A percentile compares a stretch with the other conserved stretches of the same genome.
Evolutionary conservation across 768 basidiomycete genomes (phyloP).

Genomic region (Pluteus cervinus): DNA sequence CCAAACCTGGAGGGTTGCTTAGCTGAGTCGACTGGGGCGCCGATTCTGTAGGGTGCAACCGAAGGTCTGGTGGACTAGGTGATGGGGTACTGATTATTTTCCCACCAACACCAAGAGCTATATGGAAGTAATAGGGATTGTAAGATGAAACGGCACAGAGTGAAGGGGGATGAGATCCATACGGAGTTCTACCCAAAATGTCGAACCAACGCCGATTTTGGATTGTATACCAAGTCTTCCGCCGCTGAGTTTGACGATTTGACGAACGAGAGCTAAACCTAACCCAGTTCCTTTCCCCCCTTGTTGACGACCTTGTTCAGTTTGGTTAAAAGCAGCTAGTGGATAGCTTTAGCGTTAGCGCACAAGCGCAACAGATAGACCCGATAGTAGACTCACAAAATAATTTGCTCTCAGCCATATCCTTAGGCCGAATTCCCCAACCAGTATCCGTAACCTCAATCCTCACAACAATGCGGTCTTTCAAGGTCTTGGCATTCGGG

Average conservation of each 20-base stretch:
- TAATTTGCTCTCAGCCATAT: constrained; percentile 65
- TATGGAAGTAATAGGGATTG: too few species aligned
- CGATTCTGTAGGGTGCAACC: too few species aligned
- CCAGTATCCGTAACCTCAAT: constrained; percentile 80
- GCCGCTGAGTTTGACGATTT: constrained; percentile 69
- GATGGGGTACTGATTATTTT: too few species aligned
- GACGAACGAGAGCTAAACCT: constrained; percentile 68
- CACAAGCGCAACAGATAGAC: too few species aligned
- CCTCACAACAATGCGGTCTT: constrained; percentile 70
- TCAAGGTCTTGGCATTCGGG: constrained; percentile 27
- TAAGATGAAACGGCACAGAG: too few species aligned
- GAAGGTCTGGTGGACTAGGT: too few species aligned
- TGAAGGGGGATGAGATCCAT: too few species aligned
- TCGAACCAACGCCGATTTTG: constrained; percentile 66
- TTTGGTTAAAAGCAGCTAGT: constrained; percentile 70
- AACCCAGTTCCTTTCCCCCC: constrained; percentile 70
- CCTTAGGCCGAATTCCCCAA: constrained; percentile 40
- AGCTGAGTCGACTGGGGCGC: too few species aligned
- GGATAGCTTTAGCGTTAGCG: too few species aligned
- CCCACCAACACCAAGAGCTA: constrained; percentile 61
- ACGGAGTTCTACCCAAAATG: constrained; percentile 86
- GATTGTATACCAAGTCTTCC: constrained; percentile 68
- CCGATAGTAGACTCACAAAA: constrained; percentile 67
- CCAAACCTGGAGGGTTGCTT: too few species aligned
- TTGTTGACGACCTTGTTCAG: constrained; percentile 68